Percentiles rank a stretch among this genome's conserved stretches.
Evolutionary conservation across 2,329 filamentous ascomycete genomes (phyloP).

Genomic region (Fusarium equiseti): DNA sequence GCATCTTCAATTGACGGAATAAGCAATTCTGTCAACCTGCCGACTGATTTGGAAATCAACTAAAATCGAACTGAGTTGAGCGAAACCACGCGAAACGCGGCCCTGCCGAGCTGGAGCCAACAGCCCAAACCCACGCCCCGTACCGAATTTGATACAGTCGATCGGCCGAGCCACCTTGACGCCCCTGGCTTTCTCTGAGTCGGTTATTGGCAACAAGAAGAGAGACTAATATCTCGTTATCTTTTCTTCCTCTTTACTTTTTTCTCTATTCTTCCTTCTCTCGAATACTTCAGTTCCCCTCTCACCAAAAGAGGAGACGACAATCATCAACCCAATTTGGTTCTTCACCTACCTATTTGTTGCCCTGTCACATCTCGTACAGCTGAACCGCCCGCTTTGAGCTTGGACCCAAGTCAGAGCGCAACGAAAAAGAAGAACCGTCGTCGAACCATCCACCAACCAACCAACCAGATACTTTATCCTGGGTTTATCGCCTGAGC

Average conservation of each 20-base stretch:
- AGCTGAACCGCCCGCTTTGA: constrained; percentile 41
- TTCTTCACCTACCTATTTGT: constrained; percentile 4
- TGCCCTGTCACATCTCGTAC: constrained; percentile 38
- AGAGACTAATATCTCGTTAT: constrained; percentile 31
- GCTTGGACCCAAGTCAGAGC: constrained; percentile 38
- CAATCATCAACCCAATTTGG: neutral
- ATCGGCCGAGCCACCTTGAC: constrained; percentile 42
- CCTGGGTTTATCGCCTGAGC: constrained; percentile 24
- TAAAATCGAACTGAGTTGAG: constrained; percentile 37
- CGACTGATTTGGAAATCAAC: constrained; percentile 30
- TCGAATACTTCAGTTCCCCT: constrained; percentile 1
- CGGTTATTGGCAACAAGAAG: constrained; percentile 23
- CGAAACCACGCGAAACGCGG: constrained; percentile 46
- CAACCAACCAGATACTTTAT: constrained; percentile 28
- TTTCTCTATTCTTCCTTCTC: constrained; percentile 10
- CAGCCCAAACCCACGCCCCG: constrained; percentile 24
- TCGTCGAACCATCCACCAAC: constrained; percentile 35
- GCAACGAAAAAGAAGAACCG: constrained; percentile 26
- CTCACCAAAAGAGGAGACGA: constrained; percentile 9
- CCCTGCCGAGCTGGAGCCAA: constrained; percentile 44
- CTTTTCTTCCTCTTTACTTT: constrained; percentile 17
- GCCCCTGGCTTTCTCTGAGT: constrained; percentile 36
- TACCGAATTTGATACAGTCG: constrained; percentile 42
- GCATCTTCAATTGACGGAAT: constrained; percentile 24
- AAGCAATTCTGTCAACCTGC: constrained; percentile 29